Base-by-base conservation (phyloP, 306 rosid genomes). In the Cicer arietinum region DNA sequence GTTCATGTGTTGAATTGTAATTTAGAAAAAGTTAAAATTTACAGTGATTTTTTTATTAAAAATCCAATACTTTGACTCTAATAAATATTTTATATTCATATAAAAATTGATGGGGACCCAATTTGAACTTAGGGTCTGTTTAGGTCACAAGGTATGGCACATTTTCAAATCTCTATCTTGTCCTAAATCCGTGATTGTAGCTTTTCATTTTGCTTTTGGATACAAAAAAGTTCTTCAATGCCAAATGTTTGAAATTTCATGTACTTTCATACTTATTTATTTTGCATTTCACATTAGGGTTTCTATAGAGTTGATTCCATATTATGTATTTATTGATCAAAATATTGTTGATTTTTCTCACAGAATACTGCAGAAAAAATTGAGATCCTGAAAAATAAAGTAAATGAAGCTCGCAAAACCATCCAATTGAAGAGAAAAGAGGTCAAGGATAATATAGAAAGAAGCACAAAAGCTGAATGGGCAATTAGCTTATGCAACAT, bases 401-500 rank as follows among this genome's bases (percentile, higher is more conserved):
- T 84, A 17, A 69, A 75, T 0, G 96, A 87, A 85, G 85, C 86
- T 58, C 85, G 13, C 18, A 69, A 77, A 74, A 84, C 12, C 12
- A 74, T 84, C 40, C 82, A 83, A 67, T 20, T 79, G 84, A 88
- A 80, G 74, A 88, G 57, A 61, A 77, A 87, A 74, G 93, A 93
- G 76, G 83, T 84, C 4, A 82, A 84, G 77, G 89, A 81, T 0
- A 80, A 72, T 53, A 22, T 53, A 47, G 88, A 85, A 12, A 86
- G 84, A 67, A 86, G 64, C 6, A 53, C 86, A 18, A 91, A 87
- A 87, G 98, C 98, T 8, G 85, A 88, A 82, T 83, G 95, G 89
- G 86, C 88, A 59, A 85, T 93, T 80, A 78, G 72, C 72, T 75
- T 93, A 67, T 86, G 93, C 82, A 84, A 74, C 59, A 75, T 64